Percentiles rank a stretch among this genome's conserved stretches.
Evolutionary conservation across 164 flowering plant genomes (phyloP).

Genomic region (Sedum album): DNA sequence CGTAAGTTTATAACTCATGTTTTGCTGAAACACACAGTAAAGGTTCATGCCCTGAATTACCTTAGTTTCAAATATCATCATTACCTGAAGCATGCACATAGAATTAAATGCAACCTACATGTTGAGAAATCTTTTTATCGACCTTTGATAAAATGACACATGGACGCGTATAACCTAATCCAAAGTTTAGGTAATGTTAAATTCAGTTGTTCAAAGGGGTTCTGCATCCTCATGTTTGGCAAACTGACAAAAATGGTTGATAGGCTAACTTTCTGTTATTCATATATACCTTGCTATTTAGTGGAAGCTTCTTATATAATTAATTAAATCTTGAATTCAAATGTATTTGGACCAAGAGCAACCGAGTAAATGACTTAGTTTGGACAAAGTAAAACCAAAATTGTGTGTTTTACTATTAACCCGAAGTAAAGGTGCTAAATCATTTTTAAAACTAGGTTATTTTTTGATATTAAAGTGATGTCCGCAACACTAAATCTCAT

Average conservation of each 20-base stretch:
- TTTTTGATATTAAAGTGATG: no score
- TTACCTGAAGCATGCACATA: background rate
- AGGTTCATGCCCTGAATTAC: background rate
- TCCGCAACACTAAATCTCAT: no score
- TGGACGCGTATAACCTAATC: background rate
- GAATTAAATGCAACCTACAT: background rate
- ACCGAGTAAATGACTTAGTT: no score
- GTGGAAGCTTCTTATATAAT: slow-evolving; percentile 2
- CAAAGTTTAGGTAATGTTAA: slow-evolving; percentile 1
- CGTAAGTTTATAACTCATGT: background rate
- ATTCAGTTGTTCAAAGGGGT: slow-evolving; percentile 7
- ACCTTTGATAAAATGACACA: background rate
- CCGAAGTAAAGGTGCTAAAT: no score
- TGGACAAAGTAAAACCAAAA: no score
- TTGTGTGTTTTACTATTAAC: no score
- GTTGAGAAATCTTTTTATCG: background rate
- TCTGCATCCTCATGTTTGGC: slow-evolving; percentile 5
- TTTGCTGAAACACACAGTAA: background rate
- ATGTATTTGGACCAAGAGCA: no score
- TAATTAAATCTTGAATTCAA: background rate
- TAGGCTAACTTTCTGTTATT: slow-evolving; percentile 4
- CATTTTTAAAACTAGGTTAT: no score
- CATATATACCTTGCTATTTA: background rate
- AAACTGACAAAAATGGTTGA: slow-evolving; percentile 7
- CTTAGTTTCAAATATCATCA: background rate